phyloP scores from a whole-genome alignment of 2,329 filamentous ascomycete species.

The Venturia nashicola region DNA sequence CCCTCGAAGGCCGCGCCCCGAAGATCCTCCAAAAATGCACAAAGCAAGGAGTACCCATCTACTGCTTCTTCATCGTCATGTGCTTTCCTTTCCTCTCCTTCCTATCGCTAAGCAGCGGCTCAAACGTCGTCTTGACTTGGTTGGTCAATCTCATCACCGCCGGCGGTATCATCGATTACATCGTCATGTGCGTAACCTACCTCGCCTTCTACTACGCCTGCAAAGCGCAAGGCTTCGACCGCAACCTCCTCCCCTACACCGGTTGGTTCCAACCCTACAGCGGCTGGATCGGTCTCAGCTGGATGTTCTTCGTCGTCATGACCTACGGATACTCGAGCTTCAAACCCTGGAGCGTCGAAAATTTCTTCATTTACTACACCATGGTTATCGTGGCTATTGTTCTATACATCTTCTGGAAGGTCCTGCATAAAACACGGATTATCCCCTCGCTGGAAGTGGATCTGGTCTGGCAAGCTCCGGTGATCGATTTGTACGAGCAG shows the following conservation, averaged over 20 bases:
- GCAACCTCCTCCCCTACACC: constrained; percentile 39
- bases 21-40: constrained; percentile 9
- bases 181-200: constrained; percentile 37
- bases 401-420: constrained; percentile 50
- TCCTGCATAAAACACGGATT: constrained; percentile 46
- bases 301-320: constrained; percentile 15
- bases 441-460: constrained; percentile 44
- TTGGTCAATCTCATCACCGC: constrained; percentile 40
- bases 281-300: constrained; percentile 17
- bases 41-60: constrained; percentile 11
- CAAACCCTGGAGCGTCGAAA: constrained; percentile 7
- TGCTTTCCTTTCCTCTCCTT: constrained; percentile 26
- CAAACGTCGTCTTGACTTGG: constrained; percentile 40
- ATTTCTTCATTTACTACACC: constrained; percentile 18
- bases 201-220: constrained; percentile 34
- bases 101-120: constrained; percentile 37
- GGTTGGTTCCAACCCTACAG: constrained; percentile 45
- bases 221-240: constrained; percentile 33
- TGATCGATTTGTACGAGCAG: constrained; percentile 46
- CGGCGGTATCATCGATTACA: constrained; percentile 45
- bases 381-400: constrained; percentile 43
- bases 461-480: constrained; percentile 47
- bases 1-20: constrained; percentile 11
- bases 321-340: constrained; percentile 10
- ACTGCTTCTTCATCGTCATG: constrained; percentile 8